Conservation (phyloP, 2,329 filamentous ascomycete species). For the Rasamsonia emersonii region DNA sequence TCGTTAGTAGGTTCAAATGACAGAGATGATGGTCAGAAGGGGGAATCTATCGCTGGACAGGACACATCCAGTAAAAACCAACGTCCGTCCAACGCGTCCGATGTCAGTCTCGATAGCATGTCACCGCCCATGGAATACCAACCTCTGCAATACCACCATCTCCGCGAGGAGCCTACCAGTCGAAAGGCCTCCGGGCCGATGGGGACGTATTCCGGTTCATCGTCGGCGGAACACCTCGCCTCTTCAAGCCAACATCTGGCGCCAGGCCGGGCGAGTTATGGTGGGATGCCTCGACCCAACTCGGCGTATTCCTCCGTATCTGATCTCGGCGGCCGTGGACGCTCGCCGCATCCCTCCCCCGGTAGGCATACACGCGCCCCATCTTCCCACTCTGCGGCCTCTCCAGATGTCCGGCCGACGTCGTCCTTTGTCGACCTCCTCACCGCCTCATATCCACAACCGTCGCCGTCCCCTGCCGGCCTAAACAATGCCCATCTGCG, state of each 20-base stretch:
- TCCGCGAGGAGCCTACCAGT: conserved; percentile 22
- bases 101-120: conserved; percentile 28
- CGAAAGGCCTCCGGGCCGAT: conserved; percentile 7
- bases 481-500: conserved; percentile 77
- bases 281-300: conserved; percentile 56
- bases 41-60: conserved; percentile 18
- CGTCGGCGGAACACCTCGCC: conserved; percentile 39
- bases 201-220: conserved; percentile 21
- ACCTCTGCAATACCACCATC: conserved; percentile 45
- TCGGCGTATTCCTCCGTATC: conserved; percentile 70
- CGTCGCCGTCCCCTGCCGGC: conserved; percentile 52
- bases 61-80: conserved; percentile 14
- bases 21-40: conserved; percentile 15
- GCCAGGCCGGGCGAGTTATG: conserved; percentile 42
- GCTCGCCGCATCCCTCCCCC: conserved; percentile 45
- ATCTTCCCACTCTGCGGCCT: conserved; percentile 42
- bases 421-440: conserved; percentile 57
- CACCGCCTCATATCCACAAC: conserved; percentile 70
- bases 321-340: conserved; percentile 53
- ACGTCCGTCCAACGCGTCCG: conserved; percentile 22
- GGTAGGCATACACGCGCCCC: conserved; percentile 40
- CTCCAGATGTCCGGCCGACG: conserved; percentile 49
- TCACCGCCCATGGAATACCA: conserved; percentile 32
- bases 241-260: conserved; percentile 56
- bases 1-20: conserved; percentile 21